Conservation (phyloP, 2,329 filamentous ascomycete species). For the Hymenoscyphus fructigenus region DNA sequence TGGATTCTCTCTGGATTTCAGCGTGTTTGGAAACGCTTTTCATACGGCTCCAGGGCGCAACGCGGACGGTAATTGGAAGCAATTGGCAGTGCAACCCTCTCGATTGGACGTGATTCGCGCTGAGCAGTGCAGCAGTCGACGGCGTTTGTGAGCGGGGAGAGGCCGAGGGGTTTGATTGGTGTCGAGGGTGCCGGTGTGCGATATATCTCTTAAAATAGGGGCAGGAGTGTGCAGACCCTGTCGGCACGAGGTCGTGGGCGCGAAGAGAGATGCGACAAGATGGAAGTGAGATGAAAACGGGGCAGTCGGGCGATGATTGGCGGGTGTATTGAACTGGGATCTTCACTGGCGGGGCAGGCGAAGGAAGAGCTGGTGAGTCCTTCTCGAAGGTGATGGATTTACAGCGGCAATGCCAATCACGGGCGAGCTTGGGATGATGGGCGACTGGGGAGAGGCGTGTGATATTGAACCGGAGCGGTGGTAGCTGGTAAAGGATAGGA, state of each 20-base stretch:
- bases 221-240: constrained; percentile 4
- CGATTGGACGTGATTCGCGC: constrained; percentile 34
- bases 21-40: neutral
- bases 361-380: neutral
- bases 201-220: neutral
- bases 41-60: constrained; percentile 7
- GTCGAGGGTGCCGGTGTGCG: neutral
- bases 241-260: constrained; percentile 1
- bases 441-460: constrained; percentile 4
- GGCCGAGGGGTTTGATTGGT: neutral
- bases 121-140: neutral
- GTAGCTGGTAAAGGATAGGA: neutral
- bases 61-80: neutral
- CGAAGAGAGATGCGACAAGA: neutral
- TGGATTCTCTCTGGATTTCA: neutral
- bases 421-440: neutral
- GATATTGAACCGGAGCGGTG: neutral
- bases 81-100: constrained; percentile 6
- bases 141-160: constrained; percentile 26
- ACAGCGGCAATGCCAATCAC: neutral
- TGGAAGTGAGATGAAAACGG: neutral
- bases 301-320: constrained; percentile 17
- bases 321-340: neutral
- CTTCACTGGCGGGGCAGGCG: constrained; percentile 6
- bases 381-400: constrained; percentile 12